Evolutionary conservation across 2,329 filamentous ascomycete genomes (phyloP), one percentile per base, ranked within the genome.

Genomic region (Myriosclerotinia duriaeana): DNA sequence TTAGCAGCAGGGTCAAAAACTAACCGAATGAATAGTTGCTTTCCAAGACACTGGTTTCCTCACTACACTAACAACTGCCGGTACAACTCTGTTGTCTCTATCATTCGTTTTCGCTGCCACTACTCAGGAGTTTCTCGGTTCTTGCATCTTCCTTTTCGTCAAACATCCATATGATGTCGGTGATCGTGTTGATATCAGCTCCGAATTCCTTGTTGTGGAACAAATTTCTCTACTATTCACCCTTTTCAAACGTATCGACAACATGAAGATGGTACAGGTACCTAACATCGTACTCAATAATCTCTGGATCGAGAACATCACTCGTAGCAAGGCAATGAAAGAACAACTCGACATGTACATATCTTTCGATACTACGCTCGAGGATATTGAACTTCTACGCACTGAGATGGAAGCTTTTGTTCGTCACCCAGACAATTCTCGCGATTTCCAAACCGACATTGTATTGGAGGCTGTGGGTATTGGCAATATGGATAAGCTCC

Each of bases 151-250:
- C 82, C 82, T 99, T 1, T 99, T 99, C 74, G 92, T 98, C 81
- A 99, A 99, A 82, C 95, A 99, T 77, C 94, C 95, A 0, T 98
- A 91, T 77, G 95, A 99, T 76, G 93, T 98, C 30, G 93, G 94
- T 69, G 95, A 99, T 77, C 89, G 95, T 36, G 91, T 98, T 53
- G 93, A 97, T 73, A 90, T 98, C 70, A 79, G 81, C 69, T 80
- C 81, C 67, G 84, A 89, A 71, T 84, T 87, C 72, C 87, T 96
- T 72, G 83, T 92, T 5, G 95, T 99, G 14, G 93, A 98, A 78
- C 91, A 93, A 77, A 98, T 98, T 73, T 97, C 93, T 2, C 85
- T 99, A 40, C 84, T 99, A 4, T 98, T 93, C 81, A 96, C 92
- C 0, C 88, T 97, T 65, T 97, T 99, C 80, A 90, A 90, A 71